phyloP scores from a whole-genome alignment of 2,329 filamentous ascomycete species.

The Clarireedia homoeocarpa region DNA sequence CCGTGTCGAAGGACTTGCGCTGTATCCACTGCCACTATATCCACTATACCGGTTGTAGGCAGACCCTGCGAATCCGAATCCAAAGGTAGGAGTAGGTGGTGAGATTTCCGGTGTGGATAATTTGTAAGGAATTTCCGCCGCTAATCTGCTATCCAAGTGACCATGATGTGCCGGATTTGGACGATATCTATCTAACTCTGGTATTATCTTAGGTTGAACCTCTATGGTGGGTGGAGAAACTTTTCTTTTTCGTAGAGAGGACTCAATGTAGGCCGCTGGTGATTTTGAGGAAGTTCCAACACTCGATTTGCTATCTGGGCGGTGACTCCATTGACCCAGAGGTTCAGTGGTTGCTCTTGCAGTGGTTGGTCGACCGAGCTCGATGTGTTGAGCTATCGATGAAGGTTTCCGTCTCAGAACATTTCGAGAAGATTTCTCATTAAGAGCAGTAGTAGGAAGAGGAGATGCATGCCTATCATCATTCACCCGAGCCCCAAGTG shows the following conservation, averaged over 20 bases:
- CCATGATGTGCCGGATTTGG: constrained; percentile 35
- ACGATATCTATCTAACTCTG: constrained; percentile 55
- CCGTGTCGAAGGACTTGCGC: constrained; percentile 65
- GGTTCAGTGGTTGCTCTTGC: constrained; percentile 18
- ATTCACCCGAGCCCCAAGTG: constrained; percentile 22
- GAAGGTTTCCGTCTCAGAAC: constrained; percentile 44
- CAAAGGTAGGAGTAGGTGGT: constrained; percentile 57
- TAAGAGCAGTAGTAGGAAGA: constrained; percentile 15
- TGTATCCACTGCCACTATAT: constrained; percentile 42
- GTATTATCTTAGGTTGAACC: constrained; percentile 36
- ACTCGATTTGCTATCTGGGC: constrained; percentile 17
- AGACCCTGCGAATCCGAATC: constrained; percentile 11
- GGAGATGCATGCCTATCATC: constrained; percentile 7
- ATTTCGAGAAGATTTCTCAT: constrained; percentile 32
- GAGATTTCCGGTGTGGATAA: constrained; percentile 57
- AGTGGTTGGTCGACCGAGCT: constrained; percentile 16
- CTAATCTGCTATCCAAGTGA: constrained; percentile 26
- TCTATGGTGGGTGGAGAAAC: constrained; percentile 13
- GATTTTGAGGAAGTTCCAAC: constrained; percentile 20
- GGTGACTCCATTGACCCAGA: constrained; percentile 11
- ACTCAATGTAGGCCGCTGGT: constrained; percentile 30
- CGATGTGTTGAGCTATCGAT: constrained; percentile 35
- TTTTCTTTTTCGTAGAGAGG: constrained; percentile 32
- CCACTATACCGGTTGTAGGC: constrained; percentile 35
- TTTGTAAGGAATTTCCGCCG: constrained; percentile 44